phyloP scores from a whole-genome alignment of 208 protist genomes.

The Zelonia costaricensis region DNA sequence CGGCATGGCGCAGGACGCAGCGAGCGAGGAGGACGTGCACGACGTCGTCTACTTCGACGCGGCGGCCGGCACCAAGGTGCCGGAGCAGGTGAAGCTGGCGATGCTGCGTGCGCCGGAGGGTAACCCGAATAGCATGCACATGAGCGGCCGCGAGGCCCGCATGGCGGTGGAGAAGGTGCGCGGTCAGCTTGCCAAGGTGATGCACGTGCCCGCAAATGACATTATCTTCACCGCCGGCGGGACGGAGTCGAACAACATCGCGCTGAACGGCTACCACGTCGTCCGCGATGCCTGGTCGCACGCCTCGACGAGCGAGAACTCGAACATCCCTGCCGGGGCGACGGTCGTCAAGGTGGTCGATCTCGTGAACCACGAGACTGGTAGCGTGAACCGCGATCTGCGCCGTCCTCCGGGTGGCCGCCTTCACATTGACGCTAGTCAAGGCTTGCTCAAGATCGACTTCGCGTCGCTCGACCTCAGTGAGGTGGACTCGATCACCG shows the following conservation, averaged over 20 bases:
- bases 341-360: slow-evolving; percentile 58
- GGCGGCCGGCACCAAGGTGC: slow-evolving; percentile 65
- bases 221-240: slow-evolving; percentile 84
- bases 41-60: slow-evolving; percentile 74
- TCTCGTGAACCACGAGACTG: slow-evolving; percentile 82
- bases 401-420: slow-evolving; percentile 49
- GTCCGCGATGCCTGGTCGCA: slow-evolving; percentile 73
- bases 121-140: slow-evolving; percentile 82
- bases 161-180: slow-evolving; percentile 79
- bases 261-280: slow-evolving; percentile 75
- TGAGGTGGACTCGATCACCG: slow-evolving; percentile 75
- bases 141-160: slow-evolving; percentile 65
- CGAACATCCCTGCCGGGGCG: slow-evolving; percentile 14
- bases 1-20: background rate
- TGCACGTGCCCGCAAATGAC: slow-evolving; percentile 64
- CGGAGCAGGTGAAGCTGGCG: slow-evolving; percentile 43
- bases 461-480: slow-evolving; percentile 57
- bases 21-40: slow-evolving; percentile 12
- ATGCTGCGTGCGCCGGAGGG: slow-evolving; percentile 67
- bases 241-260: slow-evolving; percentile 85
- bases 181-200: slow-evolving; percentile 38
- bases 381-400: slow-evolving; percentile 50
- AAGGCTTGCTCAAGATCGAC: slow-evolving; percentile 70
- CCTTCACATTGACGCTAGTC: slow-evolving; percentile 76
- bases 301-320: slow-evolving; percentile 47